Base-by-base conservation (phyloP, 192 early-diverging fungal genomes). In the Ambispora gerdemannii region DNA sequence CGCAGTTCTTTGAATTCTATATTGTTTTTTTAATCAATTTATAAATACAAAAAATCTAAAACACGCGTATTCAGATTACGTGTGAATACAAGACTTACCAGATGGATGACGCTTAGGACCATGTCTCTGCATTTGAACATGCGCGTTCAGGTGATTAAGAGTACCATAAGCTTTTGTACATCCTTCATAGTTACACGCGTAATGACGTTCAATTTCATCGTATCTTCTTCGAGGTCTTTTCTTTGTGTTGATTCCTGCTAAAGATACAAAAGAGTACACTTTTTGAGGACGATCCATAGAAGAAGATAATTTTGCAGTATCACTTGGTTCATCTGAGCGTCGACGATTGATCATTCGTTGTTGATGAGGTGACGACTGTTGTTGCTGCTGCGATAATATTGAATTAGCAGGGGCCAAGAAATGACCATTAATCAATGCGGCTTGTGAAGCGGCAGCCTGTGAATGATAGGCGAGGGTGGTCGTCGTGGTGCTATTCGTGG, bases 81-180 rank as follows among this genome's bases (percentile, higher is more conserved):
- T 4, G 17, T 7, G 25, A 51, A 22, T 49, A 22, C 49, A 49
- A 24, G 25, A 50, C 67, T 74, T 74, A 78, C 75, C 79, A 49
- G 79, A 49, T 1, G 86, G 83, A 38, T 78, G 76, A 10, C 86
- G 80, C 63, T 87, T 87, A 8, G 73, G 77, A 55, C 82, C 87
- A 65, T 88, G 87, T 71, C 84, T 87, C 62, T 88, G 87, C 87
- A 88, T 88, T 43, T 71, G 78, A 11, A 88, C 82, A 68, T 88
- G 87, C n/a, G 87, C 83, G 67, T 88, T 88, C 38, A 88, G 70
- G 51, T 88, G 87, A 71, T 88, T 88, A 10, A 88, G 72, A 24
- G 87, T 88, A 13, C 87, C 87, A 71, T 88, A 88, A 10, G 80
- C 76, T 67, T 88, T 88, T 27, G 76, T 76, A 50, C 87, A 88